phyloP scores from a whole-genome alignment of 164 flowering plant genomes.

The Dillenia turbinata region DNA sequence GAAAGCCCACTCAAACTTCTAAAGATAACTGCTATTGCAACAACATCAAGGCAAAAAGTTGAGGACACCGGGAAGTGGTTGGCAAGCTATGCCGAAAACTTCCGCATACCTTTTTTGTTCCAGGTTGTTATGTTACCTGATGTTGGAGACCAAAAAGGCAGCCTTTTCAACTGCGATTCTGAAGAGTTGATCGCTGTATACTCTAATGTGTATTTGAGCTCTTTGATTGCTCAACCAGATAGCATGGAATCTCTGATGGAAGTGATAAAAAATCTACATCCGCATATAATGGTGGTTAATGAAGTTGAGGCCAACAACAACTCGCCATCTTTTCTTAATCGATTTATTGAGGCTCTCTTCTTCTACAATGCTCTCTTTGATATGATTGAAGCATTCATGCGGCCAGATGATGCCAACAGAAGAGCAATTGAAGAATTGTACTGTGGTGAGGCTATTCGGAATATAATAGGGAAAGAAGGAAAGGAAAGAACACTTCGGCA shows the following conservation, averaged over 20 bases:
- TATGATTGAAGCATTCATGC: slow-evolving; percentile 3
- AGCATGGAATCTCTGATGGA: slow-evolving; percentile 2
- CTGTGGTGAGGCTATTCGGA: slow-evolving; percentile 6
- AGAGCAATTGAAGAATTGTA: not conserved
- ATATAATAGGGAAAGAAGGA: slow-evolving; percentile 9
- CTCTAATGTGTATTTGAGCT: not conserved
- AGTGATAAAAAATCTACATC: slow-evolving; percentile 1
- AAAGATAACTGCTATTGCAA: not conserved
- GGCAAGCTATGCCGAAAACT: slow-evolving; percentile 2
- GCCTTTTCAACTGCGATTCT: slow-evolving; percentile 27
- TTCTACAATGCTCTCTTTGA: slow-evolving; percentile 10
- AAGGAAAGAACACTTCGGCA: slow-evolving; percentile 8
- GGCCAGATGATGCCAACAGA: not conserved
- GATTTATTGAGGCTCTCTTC: slow-evolving; percentile 10
- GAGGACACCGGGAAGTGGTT: not conserved
- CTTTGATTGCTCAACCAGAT: slow-evolving; percentile 1
- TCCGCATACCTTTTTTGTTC: slow-evolving; percentile 5
- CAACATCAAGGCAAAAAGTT: not conserved
- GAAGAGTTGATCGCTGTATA: slow-evolving; percentile 29
- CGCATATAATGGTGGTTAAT: slow-evolving; percentile 6
- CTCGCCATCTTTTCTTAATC: slow-evolving; percentile 9
- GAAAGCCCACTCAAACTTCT: not conserved
- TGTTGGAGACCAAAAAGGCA: slow-evolving; percentile 27
- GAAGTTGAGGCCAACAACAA: slow-evolving; percentile 12
- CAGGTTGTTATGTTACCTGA: slow-evolving; percentile 4